A percentile compares a stretch with the other conserved stretches of the same genome.
These are phyloP conservation scores for Annulohypoxylon truncatum DNA, from an alignment of 2,329 filamentous ascomycete genomes.

Conservation along the genomic window DNA sequence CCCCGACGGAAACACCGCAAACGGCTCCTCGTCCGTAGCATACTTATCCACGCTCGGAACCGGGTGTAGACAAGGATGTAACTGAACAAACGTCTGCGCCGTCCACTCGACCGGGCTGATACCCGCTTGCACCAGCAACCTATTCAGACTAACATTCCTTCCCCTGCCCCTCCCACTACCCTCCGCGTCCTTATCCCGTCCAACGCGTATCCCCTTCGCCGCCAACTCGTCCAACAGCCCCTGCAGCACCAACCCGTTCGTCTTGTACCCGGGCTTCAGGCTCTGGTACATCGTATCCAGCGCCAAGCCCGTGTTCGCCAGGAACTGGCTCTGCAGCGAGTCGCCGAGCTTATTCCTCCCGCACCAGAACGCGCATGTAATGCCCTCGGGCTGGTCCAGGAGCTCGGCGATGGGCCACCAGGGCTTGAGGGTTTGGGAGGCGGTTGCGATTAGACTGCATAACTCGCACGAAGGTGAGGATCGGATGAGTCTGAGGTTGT, in stretches of 20 bases:
- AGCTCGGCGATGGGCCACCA: conserved; percentile 35
- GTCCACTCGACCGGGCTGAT: conserved; percentile 21
- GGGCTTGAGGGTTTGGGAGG: conserved; percentile 23
- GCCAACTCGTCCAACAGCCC: not conserved
- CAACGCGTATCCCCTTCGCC: not conserved
- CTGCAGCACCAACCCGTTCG: not conserved
- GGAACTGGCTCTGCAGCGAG: not conserved
- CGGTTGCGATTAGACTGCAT: conserved; percentile 21
- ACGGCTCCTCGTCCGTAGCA: conserved; percentile 13
- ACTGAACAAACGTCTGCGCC: conserved; percentile 35
- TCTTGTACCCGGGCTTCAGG: not conserved
- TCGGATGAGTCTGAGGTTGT: conserved; percentile 32
- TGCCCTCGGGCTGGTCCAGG: conserved; percentile 28
- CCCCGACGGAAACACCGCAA: conserved; percentile 33
- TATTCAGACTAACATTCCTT: conserved; percentile 24
- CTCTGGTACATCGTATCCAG: conserved; percentile 10
- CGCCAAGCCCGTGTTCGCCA: conserved; percentile 11
- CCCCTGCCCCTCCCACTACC: not conserved
- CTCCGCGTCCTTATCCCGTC: not conserved
- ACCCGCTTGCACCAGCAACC: conserved; percentile 27
- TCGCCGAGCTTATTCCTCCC: conserved; percentile 32
- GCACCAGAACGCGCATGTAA: conserved; percentile 36
- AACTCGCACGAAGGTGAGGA: conserved; percentile 19
- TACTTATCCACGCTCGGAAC: conserved; percentile 35
- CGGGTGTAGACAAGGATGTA: conserved; percentile 39